These are phyloP conservation scores for Citeromyces matritensis DNA, from an alignment of 805 yeast genomes.

Conservation along the genomic window DNA sequence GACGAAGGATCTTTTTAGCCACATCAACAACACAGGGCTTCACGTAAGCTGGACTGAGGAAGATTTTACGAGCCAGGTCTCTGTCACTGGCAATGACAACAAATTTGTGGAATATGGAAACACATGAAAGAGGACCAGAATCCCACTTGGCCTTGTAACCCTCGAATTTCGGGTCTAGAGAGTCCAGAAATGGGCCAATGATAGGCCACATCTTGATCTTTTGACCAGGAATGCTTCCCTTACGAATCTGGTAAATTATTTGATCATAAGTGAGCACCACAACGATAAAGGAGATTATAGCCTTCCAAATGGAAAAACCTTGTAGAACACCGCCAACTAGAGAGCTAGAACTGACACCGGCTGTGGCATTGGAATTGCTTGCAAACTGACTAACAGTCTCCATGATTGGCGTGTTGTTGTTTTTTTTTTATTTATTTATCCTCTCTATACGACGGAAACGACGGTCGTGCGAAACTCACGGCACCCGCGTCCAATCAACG, in stretches of 20 bases:
- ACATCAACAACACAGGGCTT: constrained; percentile 98
- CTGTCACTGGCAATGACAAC: constrained; percentile 87
- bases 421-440: too few relatives aligned
- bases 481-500: too few relatives aligned
- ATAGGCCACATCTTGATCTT: constrained; percentile 80
- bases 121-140: constrained; percentile 90
- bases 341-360: too few relatives aligned
- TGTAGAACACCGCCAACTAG: too few relatives aligned
- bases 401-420: too few relatives aligned
- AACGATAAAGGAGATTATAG: constrained; percentile 28
- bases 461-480: too few relatives aligned
- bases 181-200: constrained; percentile 91
- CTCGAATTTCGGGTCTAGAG: constrained; percentile 89
- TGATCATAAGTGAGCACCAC: constrained; percentile 52
- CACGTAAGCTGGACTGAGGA: constrained; percentile 74
- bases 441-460: too few relatives aligned
- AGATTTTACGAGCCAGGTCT: constrained; percentile 76
- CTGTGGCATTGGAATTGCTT: too few relatives aligned
- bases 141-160: constrained; percentile 90
- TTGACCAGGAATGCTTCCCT: constrained; percentile 90
- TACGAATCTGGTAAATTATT: constrained; percentile 60
- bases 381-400: too few relatives aligned
- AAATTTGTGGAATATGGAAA: constrained; percentile 94
- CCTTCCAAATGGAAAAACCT: constrained; percentile 36
- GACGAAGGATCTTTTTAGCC: constrained; percentile 85